Evolutionary conservation across 208 protist species (phyloP).

Genomic region (Vickermania spadyakhi): DNA sequence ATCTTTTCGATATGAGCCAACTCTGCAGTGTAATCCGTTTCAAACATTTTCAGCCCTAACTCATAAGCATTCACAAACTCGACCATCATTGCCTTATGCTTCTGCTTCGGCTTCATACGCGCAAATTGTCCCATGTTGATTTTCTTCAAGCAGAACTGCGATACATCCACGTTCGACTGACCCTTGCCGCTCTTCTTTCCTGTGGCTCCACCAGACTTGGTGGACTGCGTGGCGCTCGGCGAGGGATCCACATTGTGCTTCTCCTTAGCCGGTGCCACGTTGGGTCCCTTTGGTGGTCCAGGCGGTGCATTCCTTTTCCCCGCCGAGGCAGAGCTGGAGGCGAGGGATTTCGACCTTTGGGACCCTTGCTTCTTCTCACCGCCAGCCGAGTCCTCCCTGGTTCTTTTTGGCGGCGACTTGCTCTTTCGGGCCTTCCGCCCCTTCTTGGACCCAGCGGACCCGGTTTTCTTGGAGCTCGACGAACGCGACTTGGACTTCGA

Average conservation of each 20-base stretch:
- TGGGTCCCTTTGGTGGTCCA: too few species aligned
- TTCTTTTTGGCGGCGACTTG: not conserved
- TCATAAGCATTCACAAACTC: conserved; percentile 21
- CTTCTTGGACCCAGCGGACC: not conserved
- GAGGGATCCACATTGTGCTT: not conserved
- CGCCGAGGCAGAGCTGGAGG: not conserved
- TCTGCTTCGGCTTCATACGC: conserved; percentile 12
- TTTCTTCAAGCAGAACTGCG: conserved; percentile 11
- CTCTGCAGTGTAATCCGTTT: conserved; percentile 13
- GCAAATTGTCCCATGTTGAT: conserved; percentile 26
- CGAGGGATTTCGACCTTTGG: not conserved
- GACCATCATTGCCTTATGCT: conserved; percentile 15
- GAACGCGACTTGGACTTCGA: not conserved
- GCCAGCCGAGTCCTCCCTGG: not conserved
- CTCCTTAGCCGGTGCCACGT: too few species aligned
- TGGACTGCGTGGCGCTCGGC: not conserved
- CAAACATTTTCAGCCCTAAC: conserved; percentile 11
- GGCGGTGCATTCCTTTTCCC: not conserved
- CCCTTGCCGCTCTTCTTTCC: not conserved
- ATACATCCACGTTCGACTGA: conserved; percentile 1
- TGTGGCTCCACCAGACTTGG: not conserved
- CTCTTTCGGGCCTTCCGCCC: not conserved
- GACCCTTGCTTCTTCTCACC: not conserved
- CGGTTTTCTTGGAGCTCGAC: not conserved
- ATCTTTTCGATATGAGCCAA: conserved; percentile 12